phyloP scores from a whole-genome alignment of 768 basidiomycete species.

The Mycena albidolilacea region DNA sequence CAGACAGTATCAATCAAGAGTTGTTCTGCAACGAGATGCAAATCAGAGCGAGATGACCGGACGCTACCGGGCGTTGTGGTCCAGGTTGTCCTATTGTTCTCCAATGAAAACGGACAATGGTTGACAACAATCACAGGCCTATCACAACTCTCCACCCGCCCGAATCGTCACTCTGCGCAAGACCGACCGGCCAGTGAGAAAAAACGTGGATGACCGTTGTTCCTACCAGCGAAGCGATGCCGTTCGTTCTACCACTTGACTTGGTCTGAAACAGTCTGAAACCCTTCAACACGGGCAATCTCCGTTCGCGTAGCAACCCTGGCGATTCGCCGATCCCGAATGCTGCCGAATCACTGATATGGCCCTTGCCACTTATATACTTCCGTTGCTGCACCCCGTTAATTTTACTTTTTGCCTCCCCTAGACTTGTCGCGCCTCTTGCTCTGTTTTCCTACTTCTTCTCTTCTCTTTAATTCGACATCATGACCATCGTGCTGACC shows the following conservation, averaged over 20 bases:
- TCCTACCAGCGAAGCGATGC: not conserved
- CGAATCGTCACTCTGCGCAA: not conserved
- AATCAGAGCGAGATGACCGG: not conserved
- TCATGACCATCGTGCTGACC: slow-evolving; percentile 77
- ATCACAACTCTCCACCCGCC: slow-evolving; percentile 19
- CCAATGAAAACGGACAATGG: not conserved
- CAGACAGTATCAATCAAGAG: not conserved
- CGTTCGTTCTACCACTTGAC: not conserved
- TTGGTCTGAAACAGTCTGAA: not conserved
- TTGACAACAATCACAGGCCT: slow-evolving; percentile 4
- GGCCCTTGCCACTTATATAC: slow-evolving; percentile 6
- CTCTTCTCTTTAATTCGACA: slow-evolving; percentile 9
- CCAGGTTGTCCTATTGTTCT: not conserved
- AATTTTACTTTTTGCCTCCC: not conserved
- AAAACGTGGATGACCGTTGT: not conserved
- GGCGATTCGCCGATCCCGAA: not conserved
- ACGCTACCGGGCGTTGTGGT: too few relatives aligned
- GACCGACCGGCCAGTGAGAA: not conserved
- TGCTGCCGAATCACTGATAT: not conserved
- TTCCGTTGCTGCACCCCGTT: not conserved
- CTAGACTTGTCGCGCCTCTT: slow-evolving; percentile 1
- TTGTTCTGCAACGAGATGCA: not conserved
- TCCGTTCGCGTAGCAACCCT: not conserved
- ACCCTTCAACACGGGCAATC: not conserved
- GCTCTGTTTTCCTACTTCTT: slow-evolving; percentile 18